Base-by-base conservation (phyloP, 768 basidiomycete genomes). In the Coprinellus aureogranulatus region DNA sequence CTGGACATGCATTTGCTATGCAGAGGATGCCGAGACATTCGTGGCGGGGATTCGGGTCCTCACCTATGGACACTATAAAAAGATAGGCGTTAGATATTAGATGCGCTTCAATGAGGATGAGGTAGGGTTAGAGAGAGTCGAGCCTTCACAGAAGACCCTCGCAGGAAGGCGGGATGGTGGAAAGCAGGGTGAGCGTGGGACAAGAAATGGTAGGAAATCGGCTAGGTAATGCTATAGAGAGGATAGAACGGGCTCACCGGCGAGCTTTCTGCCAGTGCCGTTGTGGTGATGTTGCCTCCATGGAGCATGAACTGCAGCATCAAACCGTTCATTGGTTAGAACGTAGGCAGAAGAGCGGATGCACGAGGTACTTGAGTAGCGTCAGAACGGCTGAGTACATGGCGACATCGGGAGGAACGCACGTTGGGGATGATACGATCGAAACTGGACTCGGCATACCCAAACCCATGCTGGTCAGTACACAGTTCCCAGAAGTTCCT, bases 241-340 rank as follows among this genome's bases (percentile, higher is more conserved):
- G 34, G 34, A 34, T 14, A 6, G 34, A 34, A 34, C 14, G 34
- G 34, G 14, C 34, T 34, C 41, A 90, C 90, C 85, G 42, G 76
- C 71, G 71, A 95, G 94, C 67, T 84, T 87, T n/a, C 90, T 90
- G 31, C 92, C 90, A 0, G 88, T 92, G 14, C 89, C 89, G 60
- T 92, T 83, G 61, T 82, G 77, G 89, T 91, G 72, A 93, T 92
- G 73, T 94, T 92, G 25, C 92, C 92, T 25, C 90, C 92, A 70
- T 93, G 92, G 46, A 89, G 70, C 91, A 93, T 93, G 75, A 90
- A 91, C 82, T 82, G 58, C 8, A 34, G 25, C 20, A 23, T 28
- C 16, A 6, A 22, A 44, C 20, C 41, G 41, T 44, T 44, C 20
- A n/a, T 44, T 16, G 37, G 37, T 55, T 12, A 47, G 34, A 44